Base-by-base conservation (phyloP, 441 rosid species). In the Pelargonium citronellum region DNA sequence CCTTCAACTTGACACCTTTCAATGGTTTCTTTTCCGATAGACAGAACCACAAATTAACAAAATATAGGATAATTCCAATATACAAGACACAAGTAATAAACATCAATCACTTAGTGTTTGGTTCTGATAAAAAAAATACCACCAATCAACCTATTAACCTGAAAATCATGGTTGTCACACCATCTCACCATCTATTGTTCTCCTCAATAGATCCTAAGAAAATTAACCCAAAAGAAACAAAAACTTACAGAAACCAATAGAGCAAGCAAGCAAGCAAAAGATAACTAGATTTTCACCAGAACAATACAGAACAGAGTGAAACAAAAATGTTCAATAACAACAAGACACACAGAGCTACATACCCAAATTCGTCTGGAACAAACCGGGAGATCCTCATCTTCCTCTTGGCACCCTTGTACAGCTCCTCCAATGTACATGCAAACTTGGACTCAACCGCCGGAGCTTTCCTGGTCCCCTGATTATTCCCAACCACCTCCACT, bases 341-440 rank as follows among this genome's bases (percentile, higher is more conserved):
- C 11, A 19, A 10, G 10, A 57, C 24, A 57, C 19, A 57, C 19
- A 57, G 27, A 57, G 62, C 19, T 20, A 55, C 61, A 9, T 57
- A 57, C 62, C 62, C 62, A 57, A 57, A 57, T 57, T 57, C 24
- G 62, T 57, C 62, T 16, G 62, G 62, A 57, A 57, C 62, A 57
- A 57, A 57, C 7, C 62, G 62, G 11, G 97, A 87, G 66, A 91
- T 87, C 84, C 86, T 91, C 91, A 91, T 85, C 87, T 89, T 91
- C 86, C 84, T 91, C 60, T 90, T 82, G 53, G 81, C 77, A 58
- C 97, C 97, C 62, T 86, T 89, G 62, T 84, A 91, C 67, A 91
- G 77, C 58, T 89, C 93, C 81, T 91, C 95, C 84, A 91, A 84
- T 69, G 89, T 87, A 73, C 90, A 91, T 0, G 86, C 84, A 77